Evolutionary conservation across 2,329 filamentous ascomycete species (phyloP), one percentile per base, ranked within the genome.

Genomic region (Diaporthe amygdali): DNA sequence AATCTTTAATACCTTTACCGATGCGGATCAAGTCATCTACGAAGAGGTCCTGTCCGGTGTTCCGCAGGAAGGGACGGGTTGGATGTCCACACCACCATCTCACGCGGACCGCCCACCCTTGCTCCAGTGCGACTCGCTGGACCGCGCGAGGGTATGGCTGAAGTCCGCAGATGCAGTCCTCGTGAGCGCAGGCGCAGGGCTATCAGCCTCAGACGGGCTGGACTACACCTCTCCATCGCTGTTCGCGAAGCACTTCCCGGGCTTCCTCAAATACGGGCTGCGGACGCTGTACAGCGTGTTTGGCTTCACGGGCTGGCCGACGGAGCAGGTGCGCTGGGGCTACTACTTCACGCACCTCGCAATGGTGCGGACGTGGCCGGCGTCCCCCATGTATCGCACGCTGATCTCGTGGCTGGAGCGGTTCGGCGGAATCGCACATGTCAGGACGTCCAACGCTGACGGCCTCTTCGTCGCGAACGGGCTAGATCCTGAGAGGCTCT

Each of bases 361-460:
- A 10, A 22, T 63, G 27, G 27, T 63, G 5, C 41, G 20, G 9
- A 27, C 56, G 27, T 47, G 27, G 56, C 56, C 56, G 0, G 15
- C 39, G 12, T 63, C 56, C 3, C 39, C n/a, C 5, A 63, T 47
- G 56, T 63, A 63, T 6, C 17, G 56, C 39, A 47, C 41, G 17
- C 56, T 74, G 30, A 41, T 75, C 15, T 59, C 66, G 2, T 75
- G 73, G 74, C 32, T 75, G 12, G 52, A 37, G 3, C 55, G 25
- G 37, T 72, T 70, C 44, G 72, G 52, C 0, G 68, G 15, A 7
- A 63, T 59, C 2, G 74, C 67, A 10, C 70, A 74, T 30, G 73
- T 81, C 15, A 76, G 79, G 10, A 81, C 80, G 2, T 78, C 77
- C 3, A 81, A 81, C 64, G 79, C 78, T 2, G 79, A 81, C 47